Conservation (phyloP, 2,329 filamentous ascomycete species). For the Colletotrichum aenigma region DNA sequence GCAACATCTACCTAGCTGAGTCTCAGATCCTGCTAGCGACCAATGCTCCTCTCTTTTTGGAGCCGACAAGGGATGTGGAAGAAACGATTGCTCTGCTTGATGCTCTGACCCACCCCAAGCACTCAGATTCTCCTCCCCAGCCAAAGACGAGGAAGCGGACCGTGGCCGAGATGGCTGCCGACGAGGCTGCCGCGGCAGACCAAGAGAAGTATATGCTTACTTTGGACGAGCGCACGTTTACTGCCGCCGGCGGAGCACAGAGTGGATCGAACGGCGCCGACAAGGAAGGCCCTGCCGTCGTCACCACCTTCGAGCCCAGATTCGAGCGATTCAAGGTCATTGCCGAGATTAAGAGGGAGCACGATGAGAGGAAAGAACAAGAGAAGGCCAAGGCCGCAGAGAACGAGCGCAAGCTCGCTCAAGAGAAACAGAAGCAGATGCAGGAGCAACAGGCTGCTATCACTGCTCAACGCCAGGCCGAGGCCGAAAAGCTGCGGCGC, state of each 20-base stretch:
- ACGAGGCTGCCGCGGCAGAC: slow-evolving; percentile 88
- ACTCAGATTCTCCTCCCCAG: slow-evolving; percentile 76
- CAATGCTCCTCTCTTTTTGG: slow-evolving; percentile 75
- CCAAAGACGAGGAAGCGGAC: slow-evolving; percentile 93
- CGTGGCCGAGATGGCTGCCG: slow-evolving; percentile 90
- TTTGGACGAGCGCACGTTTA: slow-evolving; percentile 80
- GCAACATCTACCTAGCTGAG: slow-evolving; percentile 76
- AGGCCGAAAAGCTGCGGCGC: slow-evolving; percentile 45
- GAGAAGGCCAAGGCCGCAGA: slow-evolving; percentile 74
- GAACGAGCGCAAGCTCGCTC: slow-evolving; percentile 57
- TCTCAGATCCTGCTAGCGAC: slow-evolving; percentile 76
- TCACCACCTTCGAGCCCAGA: slow-evolving; percentile 78
- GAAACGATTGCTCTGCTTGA: slow-evolving; percentile 77
- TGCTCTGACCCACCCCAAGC: slow-evolving; percentile 75
- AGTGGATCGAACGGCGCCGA: slow-evolving; percentile 66
- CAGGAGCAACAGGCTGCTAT: slow-evolving; percentile 51
- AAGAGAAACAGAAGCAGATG: slow-evolving; percentile 48
- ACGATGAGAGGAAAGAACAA: slow-evolving; percentile 76
- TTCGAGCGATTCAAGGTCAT: slow-evolving; percentile 94
- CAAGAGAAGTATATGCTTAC: slow-evolving; percentile 93
- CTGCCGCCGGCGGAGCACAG: slow-evolving; percentile 61
- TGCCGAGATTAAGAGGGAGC: slow-evolving; percentile 79
- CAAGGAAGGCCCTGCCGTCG: slow-evolving; percentile 73
- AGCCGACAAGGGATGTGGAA: slow-evolving; percentile 71
- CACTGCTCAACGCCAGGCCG: slow-evolving; percentile 46